Evolutionary conservation across 1,139 yeast genomes (phyloP).

Genomic region (Blastobotrys serpentis): DNA sequence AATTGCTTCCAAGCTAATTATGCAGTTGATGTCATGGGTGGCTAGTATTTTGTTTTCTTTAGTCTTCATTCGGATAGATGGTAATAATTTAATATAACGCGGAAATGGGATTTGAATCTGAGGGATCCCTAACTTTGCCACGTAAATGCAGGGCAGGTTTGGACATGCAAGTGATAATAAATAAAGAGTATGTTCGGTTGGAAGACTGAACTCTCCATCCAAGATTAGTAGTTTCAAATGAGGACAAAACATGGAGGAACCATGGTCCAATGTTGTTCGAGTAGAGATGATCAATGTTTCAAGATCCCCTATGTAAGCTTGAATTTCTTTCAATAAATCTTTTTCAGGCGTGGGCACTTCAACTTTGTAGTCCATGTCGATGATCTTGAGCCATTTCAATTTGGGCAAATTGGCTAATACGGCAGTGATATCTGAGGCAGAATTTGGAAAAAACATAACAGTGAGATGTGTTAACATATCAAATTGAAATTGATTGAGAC

Average conservation of each 20-base stretch:
- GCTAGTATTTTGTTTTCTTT: constrained; percentile 5
- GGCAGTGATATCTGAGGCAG: background rate
- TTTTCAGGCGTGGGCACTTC: no score
- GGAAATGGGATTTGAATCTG: background rate
- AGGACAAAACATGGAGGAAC: background rate
- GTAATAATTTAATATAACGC: background rate
- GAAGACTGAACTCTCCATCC: background rate
- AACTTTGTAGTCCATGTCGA: background rate
- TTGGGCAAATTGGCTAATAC: background rate
- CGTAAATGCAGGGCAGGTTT: background rate
- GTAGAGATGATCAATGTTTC: background rate
- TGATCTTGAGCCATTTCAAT: constrained; percentile 2
- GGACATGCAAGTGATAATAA: constrained; percentile 1
- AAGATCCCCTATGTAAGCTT: background rate
- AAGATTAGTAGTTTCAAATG: background rate
- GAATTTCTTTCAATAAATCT: background rate
- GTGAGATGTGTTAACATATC: constrained; percentile 1
- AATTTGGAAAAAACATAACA: background rate
- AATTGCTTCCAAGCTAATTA: background rate
- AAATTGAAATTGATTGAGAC: background rate
- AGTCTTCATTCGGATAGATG: background rate
- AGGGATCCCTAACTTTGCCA: background rate
- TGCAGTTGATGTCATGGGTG: background rate
- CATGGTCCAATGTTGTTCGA: background rate
- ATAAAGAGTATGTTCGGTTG: background rate